phyloP scores from a whole-genome alignment of 768 basidiomycete genomes.

The Auricularia heimuer region DNA sequence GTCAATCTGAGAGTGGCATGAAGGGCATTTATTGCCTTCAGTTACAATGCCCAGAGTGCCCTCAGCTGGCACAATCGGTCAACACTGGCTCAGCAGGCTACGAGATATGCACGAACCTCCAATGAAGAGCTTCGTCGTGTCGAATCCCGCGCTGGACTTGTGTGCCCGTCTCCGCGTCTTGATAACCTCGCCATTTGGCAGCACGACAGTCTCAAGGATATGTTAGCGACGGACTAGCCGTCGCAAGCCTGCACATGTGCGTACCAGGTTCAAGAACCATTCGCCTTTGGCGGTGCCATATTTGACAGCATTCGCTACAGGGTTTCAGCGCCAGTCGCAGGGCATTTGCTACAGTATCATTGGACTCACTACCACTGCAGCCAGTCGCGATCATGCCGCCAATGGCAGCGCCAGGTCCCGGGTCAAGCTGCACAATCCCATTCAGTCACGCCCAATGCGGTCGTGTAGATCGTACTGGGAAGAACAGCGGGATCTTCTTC shows the following conservation, averaged over 20 bases:
- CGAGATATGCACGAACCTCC: slow-evolving; percentile 25
- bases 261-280: slow-evolving; percentile 75
- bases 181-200: slow-evolving; percentile 77
- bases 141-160: slow-evolving; percentile 83
- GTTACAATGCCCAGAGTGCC: slow-evolving; percentile 87
- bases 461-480: slow-evolving; percentile 47
- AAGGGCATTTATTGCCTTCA: slow-evolving; percentile 39
- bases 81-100: too few relatives aligned
- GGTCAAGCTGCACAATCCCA: slow-evolving; percentile 44
- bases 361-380: slow-evolving; percentile 65
- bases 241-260: slow-evolving; percentile 23
- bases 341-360: slow-evolving; percentile 4
- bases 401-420: slow-evolving; percentile 67
- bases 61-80: slow-evolving; percentile 37
- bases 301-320: slow-evolving; percentile 66
- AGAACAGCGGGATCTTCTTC: slow-evolving; percentile 68
- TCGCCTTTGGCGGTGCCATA: slow-evolving; percentile 84
- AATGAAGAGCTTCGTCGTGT: slow-evolving; percentile 79
- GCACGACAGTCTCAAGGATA: slow-evolving; percentile 58
- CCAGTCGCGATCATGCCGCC: slow-evolving; percentile 87
- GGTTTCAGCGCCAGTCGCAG: slow-evolving; percentile 3
- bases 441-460: slow-evolving; percentile 2
- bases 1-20: not conserved
- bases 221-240: not conserved
- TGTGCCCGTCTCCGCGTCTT: slow-evolving; percentile 72